Conservation (phyloP, 192 early-diverging fungal species). For the Chytriomyces sp. region DNA sequence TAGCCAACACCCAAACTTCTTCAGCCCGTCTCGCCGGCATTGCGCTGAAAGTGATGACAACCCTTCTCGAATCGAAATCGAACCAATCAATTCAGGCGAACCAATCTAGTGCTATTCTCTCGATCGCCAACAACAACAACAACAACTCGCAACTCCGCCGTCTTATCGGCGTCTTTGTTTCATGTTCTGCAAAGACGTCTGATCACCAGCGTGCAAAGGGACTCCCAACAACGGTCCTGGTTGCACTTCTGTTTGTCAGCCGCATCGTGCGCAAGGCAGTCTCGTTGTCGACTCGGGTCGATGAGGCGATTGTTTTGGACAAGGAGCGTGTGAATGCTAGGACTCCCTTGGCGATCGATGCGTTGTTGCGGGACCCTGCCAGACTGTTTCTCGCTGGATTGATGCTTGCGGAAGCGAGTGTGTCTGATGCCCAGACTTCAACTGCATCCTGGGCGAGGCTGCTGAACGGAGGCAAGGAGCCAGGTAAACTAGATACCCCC, state of each 20-base stretch:
- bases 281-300: background rate
- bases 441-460: constrained; percentile 18
- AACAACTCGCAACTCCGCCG: constrained; percentile 1
- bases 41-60: background rate
- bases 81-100: background rate
- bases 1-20: background rate
- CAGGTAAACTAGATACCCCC: no score
- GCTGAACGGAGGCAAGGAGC: no score
- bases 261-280: background rate
- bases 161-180: constrained; percentile 4
- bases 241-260: constrained; percentile 4
- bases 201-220: background rate
- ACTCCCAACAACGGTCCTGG: constrained; percentile 1
- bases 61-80: background rate
- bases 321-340: background rate
- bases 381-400: background rate
- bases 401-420: constrained; percentile 10
- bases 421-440: constrained; percentile 6
- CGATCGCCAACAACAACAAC: background rate
- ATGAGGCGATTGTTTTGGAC: background rate
- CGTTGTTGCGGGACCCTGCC: background rate
- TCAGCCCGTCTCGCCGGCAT: background rate
- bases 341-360: background rate
- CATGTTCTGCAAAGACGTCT: background rate
- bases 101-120: background rate